Conservation (phyloP, 164 flowering plant species). For the Annona squamosa region DNA sequence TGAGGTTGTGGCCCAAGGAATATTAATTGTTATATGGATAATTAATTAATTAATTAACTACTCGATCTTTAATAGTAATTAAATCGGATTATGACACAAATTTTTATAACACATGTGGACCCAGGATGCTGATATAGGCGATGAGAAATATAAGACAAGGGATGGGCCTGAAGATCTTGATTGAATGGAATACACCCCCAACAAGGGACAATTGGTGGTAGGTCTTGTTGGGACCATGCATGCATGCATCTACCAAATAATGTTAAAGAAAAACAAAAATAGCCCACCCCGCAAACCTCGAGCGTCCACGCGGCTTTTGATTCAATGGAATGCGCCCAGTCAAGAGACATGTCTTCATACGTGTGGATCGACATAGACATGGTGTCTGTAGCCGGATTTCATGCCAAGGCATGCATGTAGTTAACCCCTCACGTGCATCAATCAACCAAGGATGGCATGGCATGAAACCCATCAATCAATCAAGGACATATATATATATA, state of each 20-base stretch:
- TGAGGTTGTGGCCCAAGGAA: too few relatives aligned
- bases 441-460: too few relatives aligned
- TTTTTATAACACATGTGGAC: neutral
- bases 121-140: neutral
- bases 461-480: too few relatives aligned
- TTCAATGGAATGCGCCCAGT: neutral
- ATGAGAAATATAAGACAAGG: neutral
- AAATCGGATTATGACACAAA: too few relatives aligned
- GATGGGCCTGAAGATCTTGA: neutral
- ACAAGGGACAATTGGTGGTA: neutral
- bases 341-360: neutral
- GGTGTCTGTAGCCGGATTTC: neutral
- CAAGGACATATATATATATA: too few relatives aligned
- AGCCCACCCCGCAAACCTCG: neutral
- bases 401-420: too few relatives aligned
- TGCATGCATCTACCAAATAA: neutral
- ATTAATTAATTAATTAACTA: too few relatives aligned
- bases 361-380: neutral
- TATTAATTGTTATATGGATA: too few relatives aligned
- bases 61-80: too few relatives aligned
- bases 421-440: too few relatives aligned
- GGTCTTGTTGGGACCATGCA: neutral
- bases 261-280: neutral
- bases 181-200: neutral
- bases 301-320: neutral